Base-by-base conservation (phyloP, 306 rosid genomes). In the Potentilla sterilis region DNA sequence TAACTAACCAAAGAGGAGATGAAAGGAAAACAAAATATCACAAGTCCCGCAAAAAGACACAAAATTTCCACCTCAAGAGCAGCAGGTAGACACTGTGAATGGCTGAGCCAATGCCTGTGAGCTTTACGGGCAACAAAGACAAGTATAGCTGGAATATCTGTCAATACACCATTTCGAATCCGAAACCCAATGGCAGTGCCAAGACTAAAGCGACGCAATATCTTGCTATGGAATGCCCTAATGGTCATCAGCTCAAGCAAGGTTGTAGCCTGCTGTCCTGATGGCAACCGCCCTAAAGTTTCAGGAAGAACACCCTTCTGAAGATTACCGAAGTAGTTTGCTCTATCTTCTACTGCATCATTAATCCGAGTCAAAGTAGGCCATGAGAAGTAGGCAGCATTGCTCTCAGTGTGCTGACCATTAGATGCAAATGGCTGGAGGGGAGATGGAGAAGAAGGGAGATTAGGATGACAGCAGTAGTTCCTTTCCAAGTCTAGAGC, bases 151-250 rank as follows among this genome's bases (percentile, higher is more conserved):
- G 99, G 99, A 80, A 87, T 89, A 76, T 92, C 89, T 64, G 99
- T 96, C 82, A 96, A 85, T 76, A 85, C 79, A 63, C 99, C 99
- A 85, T 85, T 87, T 78, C 87, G 86, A 80, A 96, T 96, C 80
- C 98, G 96, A 91, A 90, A 96, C 64, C 99, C 99, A 80, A 96
- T 87, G 18, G 99, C 98, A 7, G 99, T 96, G 73, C 99, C 99
- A 63, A 92, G 99, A 89, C 99, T 90, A 82, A 83, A 87, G 15
- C 87, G 83, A 19, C 99, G 97, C 86, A 96, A 77, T 65, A 88
- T 89, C 88, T 96, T 96, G 91, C 99, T 96, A 78, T 96, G 99
- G 78, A 96, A 96, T 37, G 99, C 99, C 85, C 99, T 92, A 54
- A 96, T 96, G 77, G 98, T 96, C 99, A 96, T 96, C 78, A 96